These are phyloP conservation scores for Tillandsia leiboldiana DNA, from an alignment of 176 grass and related monocot species.

Conservation along the genomic window DNA sequence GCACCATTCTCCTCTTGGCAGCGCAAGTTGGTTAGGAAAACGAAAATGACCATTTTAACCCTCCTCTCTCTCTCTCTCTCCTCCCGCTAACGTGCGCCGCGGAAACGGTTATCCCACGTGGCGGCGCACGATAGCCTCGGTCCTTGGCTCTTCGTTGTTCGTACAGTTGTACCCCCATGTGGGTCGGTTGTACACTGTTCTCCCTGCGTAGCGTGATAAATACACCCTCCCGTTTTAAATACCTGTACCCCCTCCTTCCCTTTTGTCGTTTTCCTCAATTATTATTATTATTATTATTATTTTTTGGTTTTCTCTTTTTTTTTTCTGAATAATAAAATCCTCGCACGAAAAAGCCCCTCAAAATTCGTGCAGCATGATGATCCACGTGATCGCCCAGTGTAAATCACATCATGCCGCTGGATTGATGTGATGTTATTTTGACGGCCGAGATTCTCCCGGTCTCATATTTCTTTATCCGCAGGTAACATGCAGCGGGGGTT, in stretches of 20 bases:
- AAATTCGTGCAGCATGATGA: no score
- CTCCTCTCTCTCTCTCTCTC: no score
- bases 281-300: background rate
- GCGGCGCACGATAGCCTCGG: no score
- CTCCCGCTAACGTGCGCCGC: no score
- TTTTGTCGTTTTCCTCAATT: background rate
- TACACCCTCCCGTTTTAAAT: background rate
- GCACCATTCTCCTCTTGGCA: no score
- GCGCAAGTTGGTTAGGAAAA: no score
- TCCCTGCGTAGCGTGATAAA: background rate
- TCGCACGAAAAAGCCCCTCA: background rate
- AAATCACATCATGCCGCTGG: background rate
- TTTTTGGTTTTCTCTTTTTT: background rate
- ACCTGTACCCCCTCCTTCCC: background rate
- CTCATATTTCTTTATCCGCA: background rate
- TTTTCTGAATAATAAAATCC: background rate
- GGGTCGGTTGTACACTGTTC: background rate
- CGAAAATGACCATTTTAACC: no score
- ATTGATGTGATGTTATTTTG: conserved; percentile 13
- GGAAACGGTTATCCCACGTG: no score
- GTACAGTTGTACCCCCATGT: background rate
- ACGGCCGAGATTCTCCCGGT: background rate
- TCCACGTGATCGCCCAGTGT: no score
- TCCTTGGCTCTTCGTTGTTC: no score
- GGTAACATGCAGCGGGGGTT: background rate